A percentile compares a stretch with the other conserved stretches of the same genome.
phyloP scores from a whole-genome alignment of 1,139 yeast species.

The Candida gigantensis region DNA sequence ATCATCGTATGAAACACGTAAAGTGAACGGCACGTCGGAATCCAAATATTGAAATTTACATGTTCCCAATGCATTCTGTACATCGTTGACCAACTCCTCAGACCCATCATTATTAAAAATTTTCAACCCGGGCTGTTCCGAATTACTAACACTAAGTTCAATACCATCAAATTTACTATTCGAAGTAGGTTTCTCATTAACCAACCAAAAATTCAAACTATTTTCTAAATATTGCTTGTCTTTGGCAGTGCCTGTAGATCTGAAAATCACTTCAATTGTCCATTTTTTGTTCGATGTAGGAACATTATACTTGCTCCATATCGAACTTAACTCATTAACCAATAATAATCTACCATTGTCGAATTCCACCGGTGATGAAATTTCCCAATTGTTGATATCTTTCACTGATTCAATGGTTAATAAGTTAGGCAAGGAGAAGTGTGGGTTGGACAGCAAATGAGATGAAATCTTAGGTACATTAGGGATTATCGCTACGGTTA shows the following conservation, averaged over 20 bases:
- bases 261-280: conserved; percentile 61
- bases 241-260: conserved; percentile 50
- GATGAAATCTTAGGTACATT: conserved; percentile 2
- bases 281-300: conserved; percentile 43
- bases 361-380: conserved; percentile 26
- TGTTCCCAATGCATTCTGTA: conserved; percentile 49
- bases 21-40: conserved; percentile 66
- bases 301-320: conserved; percentile 49
- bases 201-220: conserved; percentile 55
- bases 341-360: conserved; percentile 45
- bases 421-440: conserved; percentile 14
- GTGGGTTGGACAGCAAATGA: conserved; percentile 4
- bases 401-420: conserved; percentile 7
- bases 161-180: conserved; percentile 57
- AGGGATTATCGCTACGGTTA: conserved; percentile 1
- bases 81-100: conserved; percentile 23
- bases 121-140: conserved; percentile 52
- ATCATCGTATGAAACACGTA: conserved; percentile 58
- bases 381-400: conserved; percentile 27
- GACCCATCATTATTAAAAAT: conserved; percentile 61
- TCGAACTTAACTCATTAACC: conserved; percentile 30
- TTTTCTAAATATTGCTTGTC: conserved; percentile 38
- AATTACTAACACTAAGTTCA: conserved; percentile 52
- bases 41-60: conserved; percentile 62
- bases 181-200: conserved; percentile 24